Conservation (phyloP, 2,329 filamentous ascomycete species). For the Arachnomyces sp. region DNA sequence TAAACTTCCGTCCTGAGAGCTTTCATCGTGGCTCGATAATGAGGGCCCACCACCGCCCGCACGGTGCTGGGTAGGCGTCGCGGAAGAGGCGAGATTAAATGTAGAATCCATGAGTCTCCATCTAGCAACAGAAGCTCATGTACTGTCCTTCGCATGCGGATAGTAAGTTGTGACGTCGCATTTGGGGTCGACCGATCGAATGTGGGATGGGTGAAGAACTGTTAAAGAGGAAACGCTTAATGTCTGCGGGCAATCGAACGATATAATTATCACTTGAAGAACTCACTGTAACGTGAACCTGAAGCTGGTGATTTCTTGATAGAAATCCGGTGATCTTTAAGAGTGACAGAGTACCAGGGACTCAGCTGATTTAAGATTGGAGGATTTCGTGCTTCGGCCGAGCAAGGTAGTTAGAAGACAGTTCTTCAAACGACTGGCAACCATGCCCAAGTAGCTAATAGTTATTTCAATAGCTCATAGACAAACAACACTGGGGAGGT, state of each 20-base stretch:
- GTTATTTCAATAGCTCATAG: too few relatives aligned
- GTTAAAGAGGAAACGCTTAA: neutral
- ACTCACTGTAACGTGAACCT: too few relatives aligned
- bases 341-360: too few relatives aligned
- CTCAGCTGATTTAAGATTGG: too few relatives aligned
- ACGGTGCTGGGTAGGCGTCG: conserved; percentile 35
- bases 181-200: conserved; percentile 2
- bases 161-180: conserved; percentile 7
- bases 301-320: too few relatives aligned
- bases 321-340: too few relatives aligned
- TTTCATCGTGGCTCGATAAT: conserved; percentile 32
- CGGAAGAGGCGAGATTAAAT: conserved; percentile 35
- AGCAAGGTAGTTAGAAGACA: too few relatives aligned
- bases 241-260: neutral
- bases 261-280: too few relatives aligned
- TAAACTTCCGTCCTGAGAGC: conserved; percentile 31
- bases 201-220: neutral
- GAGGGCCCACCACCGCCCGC: conserved; percentile 28
- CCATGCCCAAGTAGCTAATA: too few relatives aligned
- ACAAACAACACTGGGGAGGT: too few relatives aligned
- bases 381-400: too few relatives aligned
- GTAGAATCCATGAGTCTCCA: conserved; percentile 41
- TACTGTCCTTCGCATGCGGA: conserved; percentile 10
- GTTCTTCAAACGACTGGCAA: too few relatives aligned
- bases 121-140: conserved; percentile 25